Percentiles rank a stretch among this genome's conserved stretches.
Conservation (phyloP, 495 filamentous ascomycete species). For the Daldinia caldariorum region DNA sequence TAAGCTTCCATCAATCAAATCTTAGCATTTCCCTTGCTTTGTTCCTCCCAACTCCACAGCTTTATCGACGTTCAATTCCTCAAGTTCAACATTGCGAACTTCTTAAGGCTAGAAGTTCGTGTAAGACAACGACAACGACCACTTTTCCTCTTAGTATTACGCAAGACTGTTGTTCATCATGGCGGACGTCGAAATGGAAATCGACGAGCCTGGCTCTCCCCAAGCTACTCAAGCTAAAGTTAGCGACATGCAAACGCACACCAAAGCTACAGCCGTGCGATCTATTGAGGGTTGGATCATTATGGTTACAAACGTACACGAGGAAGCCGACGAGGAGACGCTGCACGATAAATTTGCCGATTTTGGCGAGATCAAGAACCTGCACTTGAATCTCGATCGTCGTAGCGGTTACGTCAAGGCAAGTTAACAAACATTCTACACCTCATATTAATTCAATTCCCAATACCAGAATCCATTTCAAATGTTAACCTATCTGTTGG, state of each 20-base stretch:
- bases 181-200: constrained; percentile 81
- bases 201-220: constrained; percentile 66
- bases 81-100: not conserved
- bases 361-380: constrained; percentile 96
- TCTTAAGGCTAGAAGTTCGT: not conserved
- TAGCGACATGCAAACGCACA: constrained; percentile 74
- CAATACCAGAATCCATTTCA: too few species aligned
- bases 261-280: constrained; percentile 89
- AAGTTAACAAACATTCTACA: constrained; percentile 32
- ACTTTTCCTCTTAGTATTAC: too few species aligned
- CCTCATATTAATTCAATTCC: too few species aligned
- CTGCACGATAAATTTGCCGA: constrained; percentile 94
- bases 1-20: constrained; percentile 3
- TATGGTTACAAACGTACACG: constrained; percentile 95
- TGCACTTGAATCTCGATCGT: constrained; percentile 93
- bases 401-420: constrained; percentile 99
- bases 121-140: not conserved
- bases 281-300: constrained; percentile 99
- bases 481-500: too few species aligned
- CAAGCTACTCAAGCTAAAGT: constrained; percentile 59
- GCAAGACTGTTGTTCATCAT: constrained; percentile 51
- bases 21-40: not conserved
- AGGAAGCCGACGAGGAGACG: constrained; percentile 96
- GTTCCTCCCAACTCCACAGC: not conserved
- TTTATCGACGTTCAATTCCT: too few species aligned